A percentile compares a stretch with the other conserved stretches of the same genome.
Evolutionary conservation across 495 filamentous ascomycete species (phyloP).

Genomic region (Lineolata rhizophorae): DNA sequence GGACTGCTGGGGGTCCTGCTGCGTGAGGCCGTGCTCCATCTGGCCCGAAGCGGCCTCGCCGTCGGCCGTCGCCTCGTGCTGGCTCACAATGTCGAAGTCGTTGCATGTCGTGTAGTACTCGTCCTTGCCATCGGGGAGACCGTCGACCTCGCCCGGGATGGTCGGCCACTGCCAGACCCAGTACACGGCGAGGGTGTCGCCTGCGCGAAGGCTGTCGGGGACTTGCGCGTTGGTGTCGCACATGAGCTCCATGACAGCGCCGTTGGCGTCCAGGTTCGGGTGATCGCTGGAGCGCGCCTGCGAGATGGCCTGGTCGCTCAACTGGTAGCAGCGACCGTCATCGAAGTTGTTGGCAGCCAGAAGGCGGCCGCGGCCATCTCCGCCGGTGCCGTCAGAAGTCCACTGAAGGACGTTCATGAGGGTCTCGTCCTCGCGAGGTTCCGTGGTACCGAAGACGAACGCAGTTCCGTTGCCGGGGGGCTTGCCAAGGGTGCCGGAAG

Average conservation of each 20-base stretch:
- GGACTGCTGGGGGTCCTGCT: no score
- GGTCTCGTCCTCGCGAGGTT: constrained; percentile 36
- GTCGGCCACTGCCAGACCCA: constrained; percentile 91
- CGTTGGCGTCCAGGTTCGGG: constrained; percentile 17
- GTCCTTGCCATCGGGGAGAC: constrained; percentile 28
- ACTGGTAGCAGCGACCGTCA: constrained; percentile 66
- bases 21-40: no score
- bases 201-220: constrained; percentile 29
- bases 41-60: no score
- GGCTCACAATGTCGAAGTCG: constrained; percentile 51
- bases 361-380: constrained; percentile 49
- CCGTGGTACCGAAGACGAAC: constrained; percentile 62
- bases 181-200: constrained; percentile 48
- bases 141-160: constrained; percentile 21
- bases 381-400: constrained; percentile 55
- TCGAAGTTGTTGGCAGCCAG: constrained; percentile 57
- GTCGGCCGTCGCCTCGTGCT: no score
- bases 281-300: constrained; percentile 27
- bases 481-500: constrained; percentile 33
- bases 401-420: constrained; percentile 53
- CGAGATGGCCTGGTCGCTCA: constrained; percentile 31
- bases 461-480: constrained; percentile 50
- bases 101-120: constrained; percentile 71
- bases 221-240: constrained; percentile 63
- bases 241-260: constrained; percentile 26